These are phyloP conservation scores for Tricholoma furcatifolium DNA, from an alignment of 768 basidiomycete genomes.

Conservation along the genomic window DNA sequence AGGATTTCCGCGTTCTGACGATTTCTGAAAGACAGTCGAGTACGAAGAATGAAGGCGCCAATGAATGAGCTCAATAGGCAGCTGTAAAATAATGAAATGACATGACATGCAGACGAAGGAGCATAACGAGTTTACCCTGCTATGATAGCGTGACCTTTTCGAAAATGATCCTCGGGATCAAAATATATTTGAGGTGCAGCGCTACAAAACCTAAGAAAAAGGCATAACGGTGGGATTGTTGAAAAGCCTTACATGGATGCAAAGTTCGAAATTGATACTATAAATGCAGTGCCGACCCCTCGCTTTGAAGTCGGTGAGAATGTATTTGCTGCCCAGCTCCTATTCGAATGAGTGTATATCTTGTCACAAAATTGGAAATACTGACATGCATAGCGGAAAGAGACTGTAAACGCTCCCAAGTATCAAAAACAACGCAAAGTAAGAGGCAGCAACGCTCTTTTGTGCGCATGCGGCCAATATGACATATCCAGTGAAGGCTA, in stretches of 20 bases:
- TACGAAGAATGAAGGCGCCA: slow-evolving; percentile 40
- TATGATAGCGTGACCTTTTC: too few relatives aligned
- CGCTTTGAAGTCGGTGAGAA: slow-evolving; percentile 57
- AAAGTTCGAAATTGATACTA: slow-evolving; percentile 57
- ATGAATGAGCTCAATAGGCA: slow-evolving; percentile 25
- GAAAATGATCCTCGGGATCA: slow-evolving; percentile 31
- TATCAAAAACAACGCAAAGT: slow-evolving; percentile 54
- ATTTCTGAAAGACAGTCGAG: slow-evolving; percentile 38
- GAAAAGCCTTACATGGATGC: slow-evolving; percentile 44
- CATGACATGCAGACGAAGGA: too few relatives aligned
- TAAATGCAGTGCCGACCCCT: slow-evolving; percentile 56
- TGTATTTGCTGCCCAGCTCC: slow-evolving; percentile 56
- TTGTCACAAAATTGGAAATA: neutral
- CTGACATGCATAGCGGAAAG: slow-evolving; percentile 54
- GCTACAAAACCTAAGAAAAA: slow-evolving; percentile 14
- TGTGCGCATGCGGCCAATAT: slow-evolving; percentile 47
- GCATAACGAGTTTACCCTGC: too few relatives aligned
- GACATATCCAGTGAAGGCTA: slow-evolving; percentile 48
- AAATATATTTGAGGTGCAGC: slow-evolving; percentile 58
- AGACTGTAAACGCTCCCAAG: slow-evolving; percentile 51
- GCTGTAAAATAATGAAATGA: too few relatives aligned
- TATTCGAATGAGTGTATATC: slow-evolving; percentile 14
- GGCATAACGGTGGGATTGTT: too few relatives aligned
- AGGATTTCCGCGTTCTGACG: slow-evolving; percentile 28
- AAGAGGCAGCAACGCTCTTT: slow-evolving; percentile 48